phyloP scores from a whole-genome alignment of 306 rosid species.

The Fragaria nilgerrensis region DNA sequence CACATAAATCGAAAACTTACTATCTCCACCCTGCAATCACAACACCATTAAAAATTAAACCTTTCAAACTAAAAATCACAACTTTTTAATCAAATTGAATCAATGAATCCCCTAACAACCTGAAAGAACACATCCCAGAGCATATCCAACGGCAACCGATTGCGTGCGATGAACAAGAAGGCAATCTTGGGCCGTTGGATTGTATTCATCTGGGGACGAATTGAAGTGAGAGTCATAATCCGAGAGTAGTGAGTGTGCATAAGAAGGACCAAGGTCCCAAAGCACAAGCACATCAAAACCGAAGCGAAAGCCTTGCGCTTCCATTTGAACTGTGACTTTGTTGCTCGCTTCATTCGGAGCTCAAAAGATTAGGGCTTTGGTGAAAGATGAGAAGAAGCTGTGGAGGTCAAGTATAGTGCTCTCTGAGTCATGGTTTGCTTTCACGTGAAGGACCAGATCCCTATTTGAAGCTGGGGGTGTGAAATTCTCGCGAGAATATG shows the following conservation, averaged over 20 bases:
- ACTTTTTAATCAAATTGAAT: background rate
- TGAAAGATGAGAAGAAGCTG: background rate
- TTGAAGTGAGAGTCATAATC: conserved; percentile 54
- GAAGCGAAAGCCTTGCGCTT: conserved; percentile 55
- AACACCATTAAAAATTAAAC: conserved; percentile 19
- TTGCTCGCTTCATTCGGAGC: conserved; percentile 63
- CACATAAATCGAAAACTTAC: conserved; percentile 74
- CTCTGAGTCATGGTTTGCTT: background rate
- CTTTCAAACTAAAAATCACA: conserved; percentile 14
- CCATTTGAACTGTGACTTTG: conserved; percentile 63
- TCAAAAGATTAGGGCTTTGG: background rate
- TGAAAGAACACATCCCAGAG: conserved; percentile 91
- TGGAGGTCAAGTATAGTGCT: conserved; percentile 1
- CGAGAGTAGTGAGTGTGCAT: conserved; percentile 70
- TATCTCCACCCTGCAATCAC: conserved; percentile 63
- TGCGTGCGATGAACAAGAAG: conserved; percentile 86
- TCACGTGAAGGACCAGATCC: conserved; percentile 48
- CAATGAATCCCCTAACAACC: conserved; percentile 31
- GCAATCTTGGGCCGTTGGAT: conserved; percentile 70
- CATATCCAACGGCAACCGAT: conserved; percentile 80
- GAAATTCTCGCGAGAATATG: background rate
- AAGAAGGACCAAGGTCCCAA: conserved; percentile 56
- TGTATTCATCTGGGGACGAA: conserved; percentile 37
- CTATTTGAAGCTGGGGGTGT: background rate
- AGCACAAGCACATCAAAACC: conserved; percentile 56